Evolutionary conservation across 2,329 filamentous ascomycete species (phyloP).

Genomic region (Fusarium sp.): DNA sequence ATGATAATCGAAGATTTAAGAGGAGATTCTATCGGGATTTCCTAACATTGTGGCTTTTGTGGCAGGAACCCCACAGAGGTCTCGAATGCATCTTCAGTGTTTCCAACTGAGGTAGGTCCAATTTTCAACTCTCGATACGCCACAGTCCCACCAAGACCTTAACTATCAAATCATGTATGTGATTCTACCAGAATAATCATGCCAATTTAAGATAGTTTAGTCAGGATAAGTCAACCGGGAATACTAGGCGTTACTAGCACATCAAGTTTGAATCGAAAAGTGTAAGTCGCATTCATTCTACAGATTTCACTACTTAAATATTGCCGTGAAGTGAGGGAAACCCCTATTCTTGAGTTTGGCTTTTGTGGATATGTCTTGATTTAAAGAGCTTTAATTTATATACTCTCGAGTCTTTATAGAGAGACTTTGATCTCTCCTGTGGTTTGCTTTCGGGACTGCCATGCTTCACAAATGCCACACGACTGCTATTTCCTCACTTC

Average conservation of each 20-base stretch:
- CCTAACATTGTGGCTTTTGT: too few species aligned
- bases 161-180: neutral
- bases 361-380: too few species aligned
- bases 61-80: neutral
- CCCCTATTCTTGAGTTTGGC: too few species aligned
- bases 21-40: too few species aligned
- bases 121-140: neutral
- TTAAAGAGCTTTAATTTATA: neutral
- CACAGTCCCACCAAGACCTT: neutral
- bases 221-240: too few species aligned
- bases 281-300: too few species aligned
- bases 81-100: neutral
- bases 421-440: neutral
- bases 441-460: neutral
- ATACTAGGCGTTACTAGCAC: too few species aligned
- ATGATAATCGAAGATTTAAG: too few species aligned
- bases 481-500: neutral
- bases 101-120: neutral
- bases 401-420: neutral
- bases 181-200: neutral
- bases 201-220: too few species aligned
- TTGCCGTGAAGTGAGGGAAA: too few species aligned
- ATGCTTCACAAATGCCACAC: neutral
- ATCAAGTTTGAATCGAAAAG: too few species aligned
- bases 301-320: too few species aligned